Evolutionary conservation across 1,284 basidiomycete genomes (phyloP), one percentile per base, ranked within the genome.

Genomic region (Cryptococcus amylolentus): DNA sequence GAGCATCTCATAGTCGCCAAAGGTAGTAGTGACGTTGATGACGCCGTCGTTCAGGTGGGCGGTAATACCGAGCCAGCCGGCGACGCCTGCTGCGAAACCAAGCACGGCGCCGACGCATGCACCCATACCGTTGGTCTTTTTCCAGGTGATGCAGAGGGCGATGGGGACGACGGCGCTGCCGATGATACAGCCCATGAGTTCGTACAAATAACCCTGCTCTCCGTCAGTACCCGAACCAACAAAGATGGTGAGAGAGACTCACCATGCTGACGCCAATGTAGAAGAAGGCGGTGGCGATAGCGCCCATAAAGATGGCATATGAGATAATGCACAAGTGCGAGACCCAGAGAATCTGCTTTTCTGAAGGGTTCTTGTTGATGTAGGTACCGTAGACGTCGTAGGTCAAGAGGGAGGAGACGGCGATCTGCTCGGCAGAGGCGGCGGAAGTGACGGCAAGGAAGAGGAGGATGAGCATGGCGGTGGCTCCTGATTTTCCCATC

Each of bases 121-220:
- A 6, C 88, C 91, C 72, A 81, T 83, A 66, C 87, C 88, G 76
- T 91, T 93, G n/a, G 89, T 88, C 68, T 84, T 87, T 55, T 79
- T 81, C 86, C 90, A 91, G 1, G 86, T 88, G 56, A 92, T 84
- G 61, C 85, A 87, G 16, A 88, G 79, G 1, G 91, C 91, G 64
- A 94, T 89, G 2, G 92, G 92, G 5, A 87, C 86, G 38, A 94
- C 92, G 2, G 84, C 91, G 3, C 87, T 87, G 1, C 91, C 90
- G 16, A 95, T 84, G 49, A 82, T 67, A 38, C 77, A 76, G 1
- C 81, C 81, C 66, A 79, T 78, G 9, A 73, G 70, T 45, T 72
- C 52, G 52, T 54, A 61, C 12, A 63, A 53, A 43, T 60, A 60
- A 6, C 62, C 48, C 31, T 35, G 31, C 31, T 35, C 31, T 35